Conservation (phyloP, 495 filamentous ascomycete genomes). For the Bacidia rubella region DNA sequence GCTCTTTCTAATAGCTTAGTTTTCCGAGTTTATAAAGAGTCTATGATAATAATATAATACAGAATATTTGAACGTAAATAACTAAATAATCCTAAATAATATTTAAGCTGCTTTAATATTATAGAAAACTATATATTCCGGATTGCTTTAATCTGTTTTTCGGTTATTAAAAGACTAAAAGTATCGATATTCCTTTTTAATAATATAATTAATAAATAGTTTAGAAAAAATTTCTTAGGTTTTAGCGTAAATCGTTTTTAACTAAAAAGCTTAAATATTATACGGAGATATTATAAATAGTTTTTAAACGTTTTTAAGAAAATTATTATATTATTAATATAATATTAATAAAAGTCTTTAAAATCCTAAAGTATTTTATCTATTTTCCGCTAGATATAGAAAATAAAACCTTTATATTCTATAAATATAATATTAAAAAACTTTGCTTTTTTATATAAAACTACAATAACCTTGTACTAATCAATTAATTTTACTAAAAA, state of each 20-base stretch:
- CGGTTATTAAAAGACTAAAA: too few species aligned
- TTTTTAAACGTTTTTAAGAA: slow-evolving; percentile 2
- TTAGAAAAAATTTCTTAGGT: not conserved
- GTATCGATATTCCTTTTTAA: too few species aligned
- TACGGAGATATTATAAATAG: not conserved
- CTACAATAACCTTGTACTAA: not conserved
- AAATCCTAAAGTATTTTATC: not conserved
- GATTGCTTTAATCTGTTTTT: not conserved
- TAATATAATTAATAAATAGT: too few species aligned
- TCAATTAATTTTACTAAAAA: not conserved
- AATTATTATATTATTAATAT: slow-evolving; percentile 10
- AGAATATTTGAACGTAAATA: not conserved
- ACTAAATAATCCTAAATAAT: not conserved
- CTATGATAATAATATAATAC: not conserved
- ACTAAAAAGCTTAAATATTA: not conserved
- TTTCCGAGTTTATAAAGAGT: not conserved
- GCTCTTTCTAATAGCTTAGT: not conserved
- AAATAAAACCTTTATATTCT: not conserved
- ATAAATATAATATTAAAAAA: not conserved
- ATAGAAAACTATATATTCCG: not conserved
- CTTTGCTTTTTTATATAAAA: not conserved
- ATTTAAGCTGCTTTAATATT: not conserved
- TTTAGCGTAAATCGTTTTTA: not conserved
- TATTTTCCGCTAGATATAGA: not conserved
- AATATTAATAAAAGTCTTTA: not conserved